Conservation (phyloP, 441 rosid genomes). For the Arabidopsis lyrata region DNA sequence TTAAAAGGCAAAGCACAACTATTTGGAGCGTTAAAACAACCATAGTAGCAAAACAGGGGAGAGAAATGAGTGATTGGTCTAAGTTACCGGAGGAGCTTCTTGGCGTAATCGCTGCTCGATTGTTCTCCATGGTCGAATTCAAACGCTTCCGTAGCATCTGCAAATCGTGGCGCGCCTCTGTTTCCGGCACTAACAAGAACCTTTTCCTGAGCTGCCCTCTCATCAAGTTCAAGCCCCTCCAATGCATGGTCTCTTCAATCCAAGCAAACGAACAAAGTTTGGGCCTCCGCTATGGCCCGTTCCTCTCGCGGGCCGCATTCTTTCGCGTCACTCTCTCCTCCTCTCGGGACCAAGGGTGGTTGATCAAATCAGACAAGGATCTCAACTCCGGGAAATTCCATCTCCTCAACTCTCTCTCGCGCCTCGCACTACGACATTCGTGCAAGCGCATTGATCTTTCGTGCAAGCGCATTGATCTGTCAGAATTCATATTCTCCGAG, state of each 20-base stretch:
- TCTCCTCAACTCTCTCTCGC: background rate
- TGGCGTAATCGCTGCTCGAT: too few relatives aligned
- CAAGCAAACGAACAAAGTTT: background rate
- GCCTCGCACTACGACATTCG: background rate
- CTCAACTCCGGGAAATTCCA: background rate
- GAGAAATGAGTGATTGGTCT: too few relatives aligned
- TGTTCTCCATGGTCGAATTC: background rate
- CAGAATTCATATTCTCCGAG: background rate
- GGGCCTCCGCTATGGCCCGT: background rate
- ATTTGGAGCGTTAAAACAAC: too few relatives aligned
- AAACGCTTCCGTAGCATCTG: background rate
- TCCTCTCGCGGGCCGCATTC: conserved; percentile 6
- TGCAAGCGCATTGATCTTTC: too few relatives aligned
- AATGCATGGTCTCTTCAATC: too few relatives aligned
- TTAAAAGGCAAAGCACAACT: too few relatives aligned
- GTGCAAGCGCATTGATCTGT: background rate
- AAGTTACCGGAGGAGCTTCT: too few relatives aligned
- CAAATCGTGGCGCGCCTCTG: background rate
- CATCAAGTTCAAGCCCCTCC: background rate
- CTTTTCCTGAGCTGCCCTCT: background rate
- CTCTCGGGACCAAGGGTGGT: conserved; percentile 20
- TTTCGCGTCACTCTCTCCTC: conserved; percentile 6
- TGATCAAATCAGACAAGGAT: conserved; percentile 31
- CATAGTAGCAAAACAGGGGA: too few relatives aligned
- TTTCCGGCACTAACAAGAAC: background rate